Evolutionary conservation across 2,329 filamentous ascomycete species (phyloP), one percentile per base, ranked within the genome.

Genomic region (Neofusicoccum ribis): DNA sequence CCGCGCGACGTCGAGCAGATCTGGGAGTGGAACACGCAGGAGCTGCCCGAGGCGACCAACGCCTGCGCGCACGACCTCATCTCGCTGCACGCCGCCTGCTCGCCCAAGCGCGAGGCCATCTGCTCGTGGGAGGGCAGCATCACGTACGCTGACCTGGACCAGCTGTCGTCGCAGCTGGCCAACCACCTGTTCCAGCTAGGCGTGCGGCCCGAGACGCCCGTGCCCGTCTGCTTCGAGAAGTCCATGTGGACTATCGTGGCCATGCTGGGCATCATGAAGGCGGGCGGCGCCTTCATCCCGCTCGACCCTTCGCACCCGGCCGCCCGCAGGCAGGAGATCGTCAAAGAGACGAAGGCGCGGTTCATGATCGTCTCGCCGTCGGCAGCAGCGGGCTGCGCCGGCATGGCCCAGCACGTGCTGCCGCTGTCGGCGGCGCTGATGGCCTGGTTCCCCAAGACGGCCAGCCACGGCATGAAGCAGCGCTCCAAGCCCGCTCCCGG

Each of bases 61-160:
- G 73, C 70, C 54, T 83, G 80, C 67, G 82, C 83, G 75, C 83
- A 85, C 67, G 79, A 49, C 20, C 71, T 83, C 64, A 78, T 85
- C 64, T 73, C 76, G 12, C 74, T 79, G 14, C 76, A 77, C 60
- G 79, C 79, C 12, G 68, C 66, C 15, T 66, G 69, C 36, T 73
- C 77, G 3, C 81, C 82, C 2, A 69, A 76, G n/a, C 74, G 75
- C 20, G 67, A 76, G 5, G 83, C 83, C 27, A 76, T 84, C n/a
- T 72, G 81, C 65, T 83, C 83, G 0, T 84, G 82, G 82, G 83
- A 85, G 65, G 82, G 83, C 39, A 71, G 72, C 65, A 77, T 83
- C 62, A 83, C 80, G 2, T 85, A 85, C 66, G 62, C 70, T 39
- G 77, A 84, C 60, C 73, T 84, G 3, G 80, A 84, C 43, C n/a